A percentile compares a stretch with the other conserved stretches of the same genome.
Conservation (phyloP, 257 asterid genomes). For the Jacaranda mimosifolia region DNA sequence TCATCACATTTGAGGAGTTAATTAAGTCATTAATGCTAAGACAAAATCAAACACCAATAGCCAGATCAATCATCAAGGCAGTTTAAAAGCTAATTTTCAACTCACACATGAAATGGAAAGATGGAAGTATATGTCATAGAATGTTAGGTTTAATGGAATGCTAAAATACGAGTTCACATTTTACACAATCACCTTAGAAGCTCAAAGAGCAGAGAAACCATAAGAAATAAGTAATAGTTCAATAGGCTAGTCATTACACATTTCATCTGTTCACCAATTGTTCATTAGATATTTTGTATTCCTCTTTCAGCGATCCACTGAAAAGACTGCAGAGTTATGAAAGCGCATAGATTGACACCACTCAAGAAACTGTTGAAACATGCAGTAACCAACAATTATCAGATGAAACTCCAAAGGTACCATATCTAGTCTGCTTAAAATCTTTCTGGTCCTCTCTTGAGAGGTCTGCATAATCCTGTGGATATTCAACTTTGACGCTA, state of each 20-base stretch:
- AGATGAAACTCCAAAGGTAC: constrained; percentile 50
- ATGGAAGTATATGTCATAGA: background rate
- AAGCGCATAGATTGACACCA: constrained; percentile 11
- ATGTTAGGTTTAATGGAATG: constrained; percentile 13
- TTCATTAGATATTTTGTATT: constrained; percentile 12
- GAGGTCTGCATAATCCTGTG: constrained; percentile 83
- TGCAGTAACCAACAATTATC: constrained; percentile 25
- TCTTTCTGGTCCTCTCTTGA: constrained; percentile 96
- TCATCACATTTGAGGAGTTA: background rate
- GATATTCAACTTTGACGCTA: constrained; percentile 84
- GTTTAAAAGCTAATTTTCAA: background rate
- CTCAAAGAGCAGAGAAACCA: constrained; percentile 13
- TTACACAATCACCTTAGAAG: constrained; percentile 13
- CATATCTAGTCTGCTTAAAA: constrained; percentile 95
- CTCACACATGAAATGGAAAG: background rate
- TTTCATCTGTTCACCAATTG: background rate
- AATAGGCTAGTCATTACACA: constrained; percentile 19
- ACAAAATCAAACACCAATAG: too few relatives aligned
- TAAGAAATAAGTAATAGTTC: background rate
- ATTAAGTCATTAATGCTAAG: too few relatives aligned
- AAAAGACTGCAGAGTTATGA: constrained; percentile 17
- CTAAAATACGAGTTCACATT: constrained; percentile 14
- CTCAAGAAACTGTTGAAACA: constrained; percentile 19
- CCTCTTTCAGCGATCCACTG: constrained; percentile 7
- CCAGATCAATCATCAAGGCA: constrained; percentile 7